Evolutionary conservation across 2,329 filamentous ascomycete genomes (phyloP).

Genomic region (Akanthomyces muscarius): DNA sequence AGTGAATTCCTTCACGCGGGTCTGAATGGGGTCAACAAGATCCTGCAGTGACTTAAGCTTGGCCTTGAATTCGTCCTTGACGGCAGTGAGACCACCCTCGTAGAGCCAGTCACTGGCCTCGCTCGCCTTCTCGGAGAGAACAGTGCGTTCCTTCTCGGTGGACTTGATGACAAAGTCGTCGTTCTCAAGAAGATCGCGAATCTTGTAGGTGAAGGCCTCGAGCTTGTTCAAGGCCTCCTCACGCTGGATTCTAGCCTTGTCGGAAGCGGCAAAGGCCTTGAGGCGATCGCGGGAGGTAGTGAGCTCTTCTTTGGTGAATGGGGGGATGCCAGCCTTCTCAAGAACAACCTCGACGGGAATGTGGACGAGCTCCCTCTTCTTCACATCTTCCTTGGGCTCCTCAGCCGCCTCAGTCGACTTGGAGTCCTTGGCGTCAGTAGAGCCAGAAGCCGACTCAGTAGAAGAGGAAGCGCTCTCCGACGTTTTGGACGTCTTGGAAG

Average conservation of each 20-base stretch:
- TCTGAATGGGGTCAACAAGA: conserved; percentile 72
- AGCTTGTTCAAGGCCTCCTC: conserved; percentile 89
- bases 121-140: conserved; percentile 64
- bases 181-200: conserved; percentile 76
- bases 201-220: conserved; percentile 89
- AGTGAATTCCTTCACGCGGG: conserved; percentile 66
- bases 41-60: conserved; percentile 74
- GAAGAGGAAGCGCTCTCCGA: conserved; percentile 24
- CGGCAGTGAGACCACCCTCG: conserved; percentile 73
- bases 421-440: conserved; percentile 43
- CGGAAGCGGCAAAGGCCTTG: conserved; percentile 79
- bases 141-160: conserved; percentile 61
- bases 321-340: conserved; percentile 47
- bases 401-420: conserved; percentile 39
- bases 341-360: conserved; percentile 50
- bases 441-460: conserved; percentile 34
- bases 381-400: conserved; percentile 49
- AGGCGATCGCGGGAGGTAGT: conserved; percentile 63
- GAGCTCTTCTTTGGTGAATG: conserved; percentile 46
- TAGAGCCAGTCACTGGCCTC: conserved; percentile 87
- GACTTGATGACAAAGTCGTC: conserved; percentile 69
- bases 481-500: neutral
- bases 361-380: conserved; percentile 55
- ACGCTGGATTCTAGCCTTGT: conserved; percentile 68
- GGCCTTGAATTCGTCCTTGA: conserved; percentile 67